Evolutionary conservation across 164 flowering plant species (phyloP), one percentile per base, ranked within the genome.

Genomic region (Tinospora cordifolia): DNA sequence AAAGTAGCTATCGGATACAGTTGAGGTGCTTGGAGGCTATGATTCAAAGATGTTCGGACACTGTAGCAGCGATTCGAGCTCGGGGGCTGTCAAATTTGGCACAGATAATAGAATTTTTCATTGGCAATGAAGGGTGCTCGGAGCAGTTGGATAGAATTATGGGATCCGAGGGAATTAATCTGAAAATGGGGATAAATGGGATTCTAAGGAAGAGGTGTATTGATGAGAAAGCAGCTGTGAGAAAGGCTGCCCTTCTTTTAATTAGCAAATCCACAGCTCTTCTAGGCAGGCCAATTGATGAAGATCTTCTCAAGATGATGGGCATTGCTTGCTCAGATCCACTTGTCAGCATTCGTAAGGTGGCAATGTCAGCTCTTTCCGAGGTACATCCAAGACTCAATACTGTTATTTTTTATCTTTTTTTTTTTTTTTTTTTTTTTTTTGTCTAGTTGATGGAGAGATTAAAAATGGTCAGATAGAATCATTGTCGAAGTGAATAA

Each of bases 141-240:
- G 70, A 27, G 3, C 65, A 78, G 22, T 76, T 95, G 83, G 83
- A 79, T 80, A 77, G 84, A 72, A 72, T 80, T 12, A 34, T 89
- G 83, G 88, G 88, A 6, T 72, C 15, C 0, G 70, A 73, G 51
- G 39, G 63, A 36, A 17, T 14, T 30, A 76, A 54, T 15, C 11
- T 62, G 17, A 82, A 74, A 46, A 75, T 76, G 54, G 79, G 79
- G 63, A 63, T 88, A 41, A 84, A 81, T 82, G 81, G 67, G 30
- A 79, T 95, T 76, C 62, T 95, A 79, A 83, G 80, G 82, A 86
- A 76, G 69, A 85, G 97, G 77, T 90, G 96, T 66, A 46, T 78
- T 84, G 99, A 95, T 79, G 97, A 92, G 86, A 95, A 92, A 82
- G 98, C 99, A 9, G 90, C 83, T 4, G 97, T 92, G 8, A 87